Base-by-base conservation (phyloP, 225 moss, liverwort and hornwort species). In the Bryum argenteum region DNA sequence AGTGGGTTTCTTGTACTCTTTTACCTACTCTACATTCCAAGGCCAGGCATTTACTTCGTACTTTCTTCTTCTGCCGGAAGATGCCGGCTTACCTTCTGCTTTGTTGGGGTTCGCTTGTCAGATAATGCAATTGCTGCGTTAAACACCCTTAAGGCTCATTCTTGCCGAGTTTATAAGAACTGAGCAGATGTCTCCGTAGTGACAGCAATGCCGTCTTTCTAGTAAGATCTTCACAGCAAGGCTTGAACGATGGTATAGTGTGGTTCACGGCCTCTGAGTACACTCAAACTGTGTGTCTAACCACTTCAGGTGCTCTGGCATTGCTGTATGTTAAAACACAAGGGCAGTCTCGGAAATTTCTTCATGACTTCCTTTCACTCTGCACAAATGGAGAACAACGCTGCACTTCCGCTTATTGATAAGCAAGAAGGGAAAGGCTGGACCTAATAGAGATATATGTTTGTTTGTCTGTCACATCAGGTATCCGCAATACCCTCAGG, bases 401-500 rank as follows among this genome's bases (percentile, higher is more conserved):
- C 82, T 83, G 69, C 85, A 80, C 75, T 69, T 61, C 67, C 68
- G 81, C 82, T 79, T 42, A 61, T 72, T 85, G 33, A 33, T 33
- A 33, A 33, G 79, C 66, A 80, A 63, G 54, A 82, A 82, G 77
- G 77, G 65, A 84, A 71, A 76, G 81, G 83, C 65, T 87, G 84
- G 79, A 85, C 83, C 82, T 88, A 82, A 85, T 86, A 80, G 82
- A 85, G 82, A 85, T 81, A 79, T 83, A 84, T 82, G 85, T 85
- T 82, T 78, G 84, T 73, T 73, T 85, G 83, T 81, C 71, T 87
- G 86, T 83, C 53, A 75, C 81, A 73, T 79, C 89, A 98, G 98
- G 77, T 98, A 98, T 90, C 94, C 94, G 81, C 98, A 94, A 86
- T 98, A 94, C 84, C 91, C 98, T 61, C 98, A 91, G 65, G 98